Evolutionary conservation across 805 yeast species (phyloP).

Genomic region (Saccharomycopsis babjevae): DNA sequence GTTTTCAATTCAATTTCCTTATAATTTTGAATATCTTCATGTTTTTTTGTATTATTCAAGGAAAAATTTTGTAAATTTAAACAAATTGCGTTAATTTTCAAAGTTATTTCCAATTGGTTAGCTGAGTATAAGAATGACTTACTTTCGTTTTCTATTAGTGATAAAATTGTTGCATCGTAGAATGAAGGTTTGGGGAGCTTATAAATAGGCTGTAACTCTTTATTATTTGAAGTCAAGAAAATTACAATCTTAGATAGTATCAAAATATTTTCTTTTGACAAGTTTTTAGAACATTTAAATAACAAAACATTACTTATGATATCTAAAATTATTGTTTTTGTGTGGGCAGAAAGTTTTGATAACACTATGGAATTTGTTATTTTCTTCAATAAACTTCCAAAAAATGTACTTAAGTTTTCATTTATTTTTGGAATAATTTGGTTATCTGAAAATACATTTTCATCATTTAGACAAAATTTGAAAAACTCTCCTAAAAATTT

Average conservation of each 20-base stretch:
- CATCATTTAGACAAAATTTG: background rate
- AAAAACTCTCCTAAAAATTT: background rate
- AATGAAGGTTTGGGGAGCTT: background rate
- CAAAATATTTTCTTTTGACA: background rate
- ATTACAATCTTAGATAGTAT: background rate
- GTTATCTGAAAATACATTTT: background rate
- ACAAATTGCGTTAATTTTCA: slow-evolving; percentile 2
- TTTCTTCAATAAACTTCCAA: background rate
- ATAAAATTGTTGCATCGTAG: background rate
- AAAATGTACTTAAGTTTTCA: background rate
- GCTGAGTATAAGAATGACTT: slow-evolving; percentile 5
- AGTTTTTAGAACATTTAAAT: background rate
- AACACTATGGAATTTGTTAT: background rate
- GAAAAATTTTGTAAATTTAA: background rate
- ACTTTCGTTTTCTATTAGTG: background rate
- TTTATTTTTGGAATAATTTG: background rate
- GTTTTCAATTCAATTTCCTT: background rate
- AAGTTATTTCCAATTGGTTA: slow-evolving; percentile 1
- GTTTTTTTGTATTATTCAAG: background rate
- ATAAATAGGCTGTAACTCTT: background rate
- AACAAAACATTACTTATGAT: background rate
- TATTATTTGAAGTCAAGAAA: background rate
- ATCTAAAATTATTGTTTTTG: background rate
- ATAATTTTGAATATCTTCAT: background rate
- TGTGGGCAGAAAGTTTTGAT: background rate